Evolutionary conservation across 78 protist genomes (phyloP).

Genomic region (Acrasis kona): DNA sequence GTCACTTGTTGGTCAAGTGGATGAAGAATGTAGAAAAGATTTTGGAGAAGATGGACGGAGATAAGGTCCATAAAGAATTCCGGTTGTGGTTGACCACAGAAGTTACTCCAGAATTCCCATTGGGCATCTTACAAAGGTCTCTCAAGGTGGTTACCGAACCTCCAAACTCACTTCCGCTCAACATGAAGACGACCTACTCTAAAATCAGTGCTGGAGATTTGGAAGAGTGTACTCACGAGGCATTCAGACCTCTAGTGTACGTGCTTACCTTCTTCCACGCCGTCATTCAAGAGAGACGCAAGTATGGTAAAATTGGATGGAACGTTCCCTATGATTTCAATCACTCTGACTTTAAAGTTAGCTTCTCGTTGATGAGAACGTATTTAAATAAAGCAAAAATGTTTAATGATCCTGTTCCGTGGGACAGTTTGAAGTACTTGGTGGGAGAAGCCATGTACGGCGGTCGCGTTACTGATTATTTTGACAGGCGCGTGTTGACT

Average conservation of each 20-base stretch:
- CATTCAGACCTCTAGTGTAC: slow-evolving; percentile 70
- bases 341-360: slow-evolving; percentile 75
- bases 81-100: slow-evolving; percentile 91
- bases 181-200: slow-evolving; percentile 56
- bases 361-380: slow-evolving; percentile 36
- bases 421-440: slow-evolving; percentile 81
- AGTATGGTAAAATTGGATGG: slow-evolving; percentile 92
- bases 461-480: slow-evolving; percentile 81
- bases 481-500: slow-evolving; percentile 75
- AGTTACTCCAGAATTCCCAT: slow-evolving; percentile 78
- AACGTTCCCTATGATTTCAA: slow-evolving; percentile 87
- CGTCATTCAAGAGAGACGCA: slow-evolving; percentile 87
- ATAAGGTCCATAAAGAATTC: slow-evolving; percentile 62
- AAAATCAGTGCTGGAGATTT: slow-evolving; percentile 51
- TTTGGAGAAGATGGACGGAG: slow-evolving; percentile 40
- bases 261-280: slow-evolving; percentile 90
- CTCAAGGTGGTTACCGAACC: slow-evolving; percentile 94
- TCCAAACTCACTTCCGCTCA: slow-evolving; percentile 81
- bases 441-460: slow-evolving; percentile 93
- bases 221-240: slow-evolving; percentile 51
- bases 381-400: slow-evolving; percentile 62
- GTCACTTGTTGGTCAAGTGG: slow-evolving; percentile 83
- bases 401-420: slow-evolving; percentile 56
- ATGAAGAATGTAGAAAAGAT: slow-evolving; percentile 68
- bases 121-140: slow-evolving; percentile 84